phyloP scores from a whole-genome alignment of 2,329 filamentous ascomycete genomes.

The Xenosphaeropsis pyriputrescens region DNA sequence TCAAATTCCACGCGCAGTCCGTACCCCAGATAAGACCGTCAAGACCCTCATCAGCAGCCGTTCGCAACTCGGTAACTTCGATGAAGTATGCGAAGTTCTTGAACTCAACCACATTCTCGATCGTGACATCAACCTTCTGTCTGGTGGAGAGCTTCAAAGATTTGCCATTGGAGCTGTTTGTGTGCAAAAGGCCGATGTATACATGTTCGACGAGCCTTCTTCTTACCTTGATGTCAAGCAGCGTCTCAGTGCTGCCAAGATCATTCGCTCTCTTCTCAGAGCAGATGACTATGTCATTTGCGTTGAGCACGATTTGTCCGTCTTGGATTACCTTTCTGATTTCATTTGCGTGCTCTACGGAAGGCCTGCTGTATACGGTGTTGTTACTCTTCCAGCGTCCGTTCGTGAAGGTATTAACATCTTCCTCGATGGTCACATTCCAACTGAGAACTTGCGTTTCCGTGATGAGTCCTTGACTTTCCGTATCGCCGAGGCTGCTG shows the following conservation, averaged over 20 bases:
- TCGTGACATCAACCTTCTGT: slow-evolving; percentile 79
- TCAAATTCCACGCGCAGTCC: slow-evolving; percentile 88
- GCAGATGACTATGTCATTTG: slow-evolving; percentile 94
- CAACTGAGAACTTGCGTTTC: slow-evolving; percentile 97
- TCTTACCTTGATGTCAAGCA: slow-evolving; percentile 99
- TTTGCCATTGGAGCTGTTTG: slow-evolving; percentile 95
- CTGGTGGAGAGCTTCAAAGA: slow-evolving; percentile 94
- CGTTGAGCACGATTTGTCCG: slow-evolving; percentile 97
- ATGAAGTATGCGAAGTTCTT: slow-evolving; percentile 64
- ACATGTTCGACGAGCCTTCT: slow-evolving; percentile 99
- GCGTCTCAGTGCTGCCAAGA: slow-evolving; percentile 78
- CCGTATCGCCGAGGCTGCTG: slow-evolving; percentile 77
- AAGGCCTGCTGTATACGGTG: slow-evolving; percentile 89
- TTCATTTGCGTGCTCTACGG: slow-evolving; percentile 97
- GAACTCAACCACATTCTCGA: slow-evolving; percentile 84
- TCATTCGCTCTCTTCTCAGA: slow-evolving; percentile 81
- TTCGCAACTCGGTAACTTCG: slow-evolving; percentile 61
- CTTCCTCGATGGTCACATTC: slow-evolving; percentile 95
- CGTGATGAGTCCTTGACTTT: slow-evolving; percentile 93
- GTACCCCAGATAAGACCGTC: slow-evolving; percentile 66
- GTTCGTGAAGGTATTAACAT: slow-evolving; percentile 99
- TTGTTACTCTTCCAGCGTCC: slow-evolving; percentile 88
- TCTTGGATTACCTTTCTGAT: slow-evolving; percentile 96
- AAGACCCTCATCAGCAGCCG: slow-evolving; percentile 64
- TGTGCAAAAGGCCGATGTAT: slow-evolving; percentile 91